Base-by-base conservation (phyloP, 2,329 filamentous ascomycete genomes). In the Paraphoma chrysanthemicola region DNA sequence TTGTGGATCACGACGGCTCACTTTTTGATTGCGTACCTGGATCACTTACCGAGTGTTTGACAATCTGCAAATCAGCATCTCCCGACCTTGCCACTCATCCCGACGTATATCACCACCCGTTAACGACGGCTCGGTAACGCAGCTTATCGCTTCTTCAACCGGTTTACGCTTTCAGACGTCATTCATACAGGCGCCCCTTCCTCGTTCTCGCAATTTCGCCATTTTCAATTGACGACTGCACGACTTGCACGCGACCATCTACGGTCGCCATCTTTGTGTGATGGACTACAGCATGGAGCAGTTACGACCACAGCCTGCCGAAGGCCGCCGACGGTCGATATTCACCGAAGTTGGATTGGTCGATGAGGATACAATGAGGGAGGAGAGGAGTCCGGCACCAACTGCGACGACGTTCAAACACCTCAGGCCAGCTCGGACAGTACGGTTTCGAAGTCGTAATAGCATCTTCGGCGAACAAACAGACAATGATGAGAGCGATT, bases 271-370 rank as follows among this genome's bases (percentile, higher is more conserved):
- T 41, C 48, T 47, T 11, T 12, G 38, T 6, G 46, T 48, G 42
- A 44, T 16, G 16, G 28, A n/a, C 18, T 50, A 44, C 43, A 44
- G 16, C 48, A 75, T 75, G 72, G 69, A 73, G 48, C 65, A 53
- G 54, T 63, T 67, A 41, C 67, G 53, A 62, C 61, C 64, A 28
- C 66, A 71, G 56, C 61, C 70, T 53, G 64, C 56, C 36, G 44
- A 63, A 42, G 57, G 54, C 42, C 69, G 70, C 11, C 68, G 73
- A 46, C 70, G 70, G 53, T 76, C 73, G 8, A 66, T 76, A 42
- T 77, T 77, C 52, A 65, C 68, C 51, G 73, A 77, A 57, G 74
- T 77, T 30, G 74, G 74, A n/a, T 46, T 77, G 50, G 67, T 75
- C 36, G 72, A 77, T 36, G 71, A 75, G 60, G 61, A 69, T 10